Evolutionary conservation across 2,329 filamentous ascomycete species (phyloP).

Genomic region (Gliomastix tumulicola): DNA sequence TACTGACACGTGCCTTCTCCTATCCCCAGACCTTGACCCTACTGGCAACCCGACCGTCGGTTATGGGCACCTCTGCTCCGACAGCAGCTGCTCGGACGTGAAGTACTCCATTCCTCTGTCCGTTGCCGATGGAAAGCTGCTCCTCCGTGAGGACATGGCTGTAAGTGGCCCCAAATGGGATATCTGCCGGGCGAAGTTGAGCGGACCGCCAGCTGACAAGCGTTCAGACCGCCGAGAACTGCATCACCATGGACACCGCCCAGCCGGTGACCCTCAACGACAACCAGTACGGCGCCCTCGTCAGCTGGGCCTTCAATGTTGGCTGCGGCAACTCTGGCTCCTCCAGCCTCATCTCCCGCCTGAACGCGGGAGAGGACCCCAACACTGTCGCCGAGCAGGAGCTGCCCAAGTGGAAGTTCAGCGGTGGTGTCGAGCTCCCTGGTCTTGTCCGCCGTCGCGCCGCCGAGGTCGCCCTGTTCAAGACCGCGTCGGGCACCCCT

Average conservation of each 20-base stretch:
- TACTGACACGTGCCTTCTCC: no score
- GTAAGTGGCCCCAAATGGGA: no score
- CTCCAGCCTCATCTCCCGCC: constrained; percentile 30
- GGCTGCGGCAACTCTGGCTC: constrained; percentile 31
- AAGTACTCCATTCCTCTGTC: constrained; percentile 36
- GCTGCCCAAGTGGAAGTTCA: constrained; percentile 39
- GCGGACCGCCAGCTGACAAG: no score
- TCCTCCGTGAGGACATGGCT: constrained; percentile 29
- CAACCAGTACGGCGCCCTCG: constrained; percentile 45
- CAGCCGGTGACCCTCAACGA: constrained; percentile 32
- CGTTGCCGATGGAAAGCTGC: constrained; percentile 24
- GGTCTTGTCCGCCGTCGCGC: constrained; percentile 33
- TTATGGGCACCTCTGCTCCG: constrained; percentile 40
- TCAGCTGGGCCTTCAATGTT: constrained; percentile 44
- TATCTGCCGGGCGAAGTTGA: no score
- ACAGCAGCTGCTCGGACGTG: constrained; percentile 33
- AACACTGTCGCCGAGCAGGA: constrained; percentile 33
- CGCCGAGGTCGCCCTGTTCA: constrained; percentile 32
- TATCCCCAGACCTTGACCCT: constrained; percentile 22
- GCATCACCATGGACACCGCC: constrained; percentile 27
- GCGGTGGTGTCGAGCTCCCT: constrained; percentile 25
- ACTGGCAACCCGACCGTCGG: constrained; percentile 39
- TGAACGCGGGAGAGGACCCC: constrained; percentile 32
- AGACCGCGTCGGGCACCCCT: constrained; percentile 3
- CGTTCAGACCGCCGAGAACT: constrained; percentile 24